phyloP scores from a whole-genome alignment of 306 rosid genomes.

The Sechiopsis laciniata region DNA sequence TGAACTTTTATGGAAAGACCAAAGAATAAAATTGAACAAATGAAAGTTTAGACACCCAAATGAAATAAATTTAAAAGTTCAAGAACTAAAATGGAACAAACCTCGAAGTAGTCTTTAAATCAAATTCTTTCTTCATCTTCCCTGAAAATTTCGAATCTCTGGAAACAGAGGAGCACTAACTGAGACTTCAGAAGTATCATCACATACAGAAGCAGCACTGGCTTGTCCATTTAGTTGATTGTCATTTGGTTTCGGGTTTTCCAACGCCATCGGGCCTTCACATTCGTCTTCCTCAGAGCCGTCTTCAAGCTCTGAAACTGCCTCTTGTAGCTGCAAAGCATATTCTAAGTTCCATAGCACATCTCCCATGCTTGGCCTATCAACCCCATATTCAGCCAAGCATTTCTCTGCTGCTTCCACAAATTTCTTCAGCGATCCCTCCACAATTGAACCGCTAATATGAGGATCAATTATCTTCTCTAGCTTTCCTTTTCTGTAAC shows the following conservation, averaged over 20 bases:
- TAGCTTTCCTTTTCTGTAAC: conserved; percentile 38
- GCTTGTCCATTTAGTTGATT: background rate
- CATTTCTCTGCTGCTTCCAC: conserved; percentile 59
- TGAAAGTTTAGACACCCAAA: too few relatives aligned
- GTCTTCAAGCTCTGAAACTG: conserved; percentile 29
- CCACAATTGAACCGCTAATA: conserved; percentile 28
- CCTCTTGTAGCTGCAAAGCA: conserved; percentile 56
- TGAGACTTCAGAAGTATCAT: conserved; percentile 29
- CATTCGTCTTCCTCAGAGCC: conserved; percentile 27
- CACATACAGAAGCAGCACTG: conserved; percentile 10
- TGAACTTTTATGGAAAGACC: too few relatives aligned
- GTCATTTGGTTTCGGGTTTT: conserved; percentile 15
- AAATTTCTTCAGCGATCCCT: conserved; percentile 42
- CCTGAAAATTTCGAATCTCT: conserved; percentile 32
- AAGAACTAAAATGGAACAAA: too few relatives aligned
- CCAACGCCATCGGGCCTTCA: conserved; percentile 3
- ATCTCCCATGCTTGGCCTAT: conserved; percentile 78
- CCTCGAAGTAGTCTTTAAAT: too few relatives aligned
- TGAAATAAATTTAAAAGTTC: too few relatives aligned
- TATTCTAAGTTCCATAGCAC: conserved; percentile 83
- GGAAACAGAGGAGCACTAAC: conserved; percentile 37
- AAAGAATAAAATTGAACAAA: too few relatives aligned
- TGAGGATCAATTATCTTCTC: conserved; percentile 44
- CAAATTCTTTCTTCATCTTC: conserved; percentile 28
- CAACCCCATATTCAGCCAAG: conserved; percentile 50